Conservation (phyloP, 1,139 yeast species). For the Taphrina wiesneri region DNA sequence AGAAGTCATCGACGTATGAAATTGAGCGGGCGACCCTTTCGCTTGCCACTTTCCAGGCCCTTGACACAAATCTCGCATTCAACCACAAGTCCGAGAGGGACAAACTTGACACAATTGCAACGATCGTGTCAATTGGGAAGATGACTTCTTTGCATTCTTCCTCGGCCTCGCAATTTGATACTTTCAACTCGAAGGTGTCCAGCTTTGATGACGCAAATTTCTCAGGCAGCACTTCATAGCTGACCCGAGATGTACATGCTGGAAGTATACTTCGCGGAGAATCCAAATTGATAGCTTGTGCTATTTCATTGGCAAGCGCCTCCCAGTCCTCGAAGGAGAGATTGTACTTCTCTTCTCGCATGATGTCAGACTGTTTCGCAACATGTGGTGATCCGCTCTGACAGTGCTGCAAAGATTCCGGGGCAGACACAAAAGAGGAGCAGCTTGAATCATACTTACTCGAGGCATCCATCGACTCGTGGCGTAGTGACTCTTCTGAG, state of each 20-base stretch:
- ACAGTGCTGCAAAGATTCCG: not conserved
- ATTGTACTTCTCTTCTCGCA: not conserved
- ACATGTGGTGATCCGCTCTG: not conserved
- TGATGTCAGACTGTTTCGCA: not conserved
- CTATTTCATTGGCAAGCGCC: not conserved
- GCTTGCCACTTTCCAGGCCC: not conserved
- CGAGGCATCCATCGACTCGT: not conserved
- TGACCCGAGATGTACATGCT: too few relatives aligned
- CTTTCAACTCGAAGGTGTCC: too few relatives aligned
- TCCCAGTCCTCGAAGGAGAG: not conserved
- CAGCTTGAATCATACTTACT: not conserved
- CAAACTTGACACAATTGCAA: not conserved
- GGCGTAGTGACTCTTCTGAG: not conserved
- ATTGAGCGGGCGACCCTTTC: not conserved
- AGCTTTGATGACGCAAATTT: too few relatives aligned
- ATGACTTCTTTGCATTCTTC: too few relatives aligned
- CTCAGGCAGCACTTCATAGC: too few relatives aligned
- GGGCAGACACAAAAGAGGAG: not conserved
- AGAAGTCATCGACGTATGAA: not conserved
- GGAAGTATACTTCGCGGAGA: not conserved
- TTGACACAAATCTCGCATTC: not conserved
- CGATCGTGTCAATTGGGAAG: not conserved
- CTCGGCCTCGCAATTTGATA: too few relatives aligned
- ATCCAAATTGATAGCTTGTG: not conserved
- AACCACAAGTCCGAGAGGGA: not conserved